Conservation (phyloP, 495 filamentous ascomycete species). For the Penicillium egyptiacum region DNA sequence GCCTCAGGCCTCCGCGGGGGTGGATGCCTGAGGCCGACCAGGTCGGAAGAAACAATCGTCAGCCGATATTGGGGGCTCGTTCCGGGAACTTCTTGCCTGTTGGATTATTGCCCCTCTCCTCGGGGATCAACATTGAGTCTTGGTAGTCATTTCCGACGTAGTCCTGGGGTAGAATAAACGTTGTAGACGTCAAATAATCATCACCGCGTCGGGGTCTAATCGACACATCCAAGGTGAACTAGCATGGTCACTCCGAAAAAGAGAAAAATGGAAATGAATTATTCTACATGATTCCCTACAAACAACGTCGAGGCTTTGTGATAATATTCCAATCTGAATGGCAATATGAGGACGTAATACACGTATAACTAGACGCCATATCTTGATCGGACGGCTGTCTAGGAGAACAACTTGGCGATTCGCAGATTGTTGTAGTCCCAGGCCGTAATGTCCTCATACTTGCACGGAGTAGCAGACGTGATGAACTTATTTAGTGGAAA, state of each 20-base stretch:
- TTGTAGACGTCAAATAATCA: not conserved
- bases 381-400: not conserved
- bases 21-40: no score
- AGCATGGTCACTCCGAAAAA: not conserved
- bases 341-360: not conserved
- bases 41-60: no score
- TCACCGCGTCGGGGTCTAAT: not conserved
- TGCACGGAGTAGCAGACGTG: constrained; percentile 19
- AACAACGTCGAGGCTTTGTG: not conserved
- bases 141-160: not conserved
- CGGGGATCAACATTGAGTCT: not conserved
- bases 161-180: not conserved
- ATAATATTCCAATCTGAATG: not conserved
- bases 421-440: constrained; percentile 35
- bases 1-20: no score
- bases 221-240: not conserved
- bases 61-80: not conserved
- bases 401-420: constrained; percentile 20
- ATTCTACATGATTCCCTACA: not conserved
- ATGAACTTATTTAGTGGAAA: constrained; percentile 24
- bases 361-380: not conserved
- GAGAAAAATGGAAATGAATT: not conserved
- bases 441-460: constrained; percentile 35
- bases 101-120: not conserved
- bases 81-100: constrained; percentile 6